phyloP scores from a whole-genome alignment of 2,329 filamentous ascomycete genomes.

The Talaromyces atroroseus region DNA sequence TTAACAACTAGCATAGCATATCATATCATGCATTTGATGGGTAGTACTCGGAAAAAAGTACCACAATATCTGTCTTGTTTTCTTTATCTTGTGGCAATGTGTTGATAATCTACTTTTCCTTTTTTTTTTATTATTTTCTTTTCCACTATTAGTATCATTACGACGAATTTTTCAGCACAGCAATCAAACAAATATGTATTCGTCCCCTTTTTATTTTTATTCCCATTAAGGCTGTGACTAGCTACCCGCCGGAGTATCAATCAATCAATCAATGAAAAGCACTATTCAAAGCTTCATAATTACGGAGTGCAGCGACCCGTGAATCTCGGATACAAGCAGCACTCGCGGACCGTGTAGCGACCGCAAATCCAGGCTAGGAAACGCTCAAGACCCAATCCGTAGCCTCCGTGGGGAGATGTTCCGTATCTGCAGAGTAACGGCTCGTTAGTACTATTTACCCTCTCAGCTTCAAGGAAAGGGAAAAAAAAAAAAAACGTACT shows the following conservation, averaged over 20 bases:
- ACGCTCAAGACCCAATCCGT: conserved; percentile 86
- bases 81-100: not conserved
- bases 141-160: not conserved
- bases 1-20: not conserved
- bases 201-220: not conserved
- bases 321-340: conserved; percentile 48
- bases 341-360: conserved; percentile 60
- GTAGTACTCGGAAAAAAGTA: not conserved
- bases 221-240: not conserved
- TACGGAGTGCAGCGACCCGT: conserved; percentile 47
- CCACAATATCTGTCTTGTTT: not conserved
- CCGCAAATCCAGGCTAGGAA: conserved; percentile 64
- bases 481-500: conserved; percentile 53
- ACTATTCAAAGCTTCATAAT: not conserved
- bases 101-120: not conserved
- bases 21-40: not conserved
- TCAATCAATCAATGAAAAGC: not conserved
- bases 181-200: not conserved
- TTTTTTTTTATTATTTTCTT: not conserved
- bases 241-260: not conserved
- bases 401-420: conserved; percentile 84
- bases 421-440: conserved; percentile 60
- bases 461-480: not conserved
- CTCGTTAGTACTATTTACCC: not conserved
- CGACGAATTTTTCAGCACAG: not conserved